Percentiles rank a stretch among this genome's conserved stretches.
Conservation (phyloP, 176 grass and related monocot genomes). For the Puya raimondii region DNA sequence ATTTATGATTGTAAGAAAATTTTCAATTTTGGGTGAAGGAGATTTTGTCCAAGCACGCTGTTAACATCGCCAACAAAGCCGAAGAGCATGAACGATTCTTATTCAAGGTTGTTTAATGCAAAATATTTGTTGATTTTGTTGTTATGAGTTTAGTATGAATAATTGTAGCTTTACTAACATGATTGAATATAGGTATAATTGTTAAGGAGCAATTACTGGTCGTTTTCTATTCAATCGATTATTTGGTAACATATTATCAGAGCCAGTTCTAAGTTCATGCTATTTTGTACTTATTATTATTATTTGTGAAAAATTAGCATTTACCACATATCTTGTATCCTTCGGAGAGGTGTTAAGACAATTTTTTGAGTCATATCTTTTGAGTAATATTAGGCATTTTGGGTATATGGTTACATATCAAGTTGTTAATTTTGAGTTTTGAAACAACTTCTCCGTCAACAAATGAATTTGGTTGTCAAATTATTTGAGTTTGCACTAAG, state of each 20-base stretch:
- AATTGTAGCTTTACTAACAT: too few species aligned
- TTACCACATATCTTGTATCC: too few species aligned
- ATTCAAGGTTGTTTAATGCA: constrained; percentile 51
- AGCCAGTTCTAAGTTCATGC: not conserved
- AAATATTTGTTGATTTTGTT: not conserved
- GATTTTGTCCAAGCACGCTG: constrained; percentile 83
- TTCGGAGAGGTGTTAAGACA: too few species aligned
- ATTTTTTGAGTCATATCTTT: too few species aligned
- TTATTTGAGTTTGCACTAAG: constrained; percentile 6
- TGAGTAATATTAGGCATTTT: too few species aligned
- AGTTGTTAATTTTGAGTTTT: not conserved
- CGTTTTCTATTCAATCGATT: too few species aligned
- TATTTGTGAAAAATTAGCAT: too few species aligned
- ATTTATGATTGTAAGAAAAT: not conserved
- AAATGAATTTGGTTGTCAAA: not conserved
- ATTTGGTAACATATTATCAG: too few species aligned
- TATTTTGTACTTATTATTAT: too few species aligned
- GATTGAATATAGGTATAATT: too few species aligned
- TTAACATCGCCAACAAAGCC: constrained; percentile 77
- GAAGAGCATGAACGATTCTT: constrained; percentile 80
- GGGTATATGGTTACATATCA: too few species aligned
- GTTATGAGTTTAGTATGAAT: not conserved
- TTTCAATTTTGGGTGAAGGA: constrained; percentile 28
- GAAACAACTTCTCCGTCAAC: not conserved
- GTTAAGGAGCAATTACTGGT: too few species aligned